Base-by-base conservation (phyloP, 2,329 filamentous ascomycete species). In the Colletotrichum coccodes region DNA sequence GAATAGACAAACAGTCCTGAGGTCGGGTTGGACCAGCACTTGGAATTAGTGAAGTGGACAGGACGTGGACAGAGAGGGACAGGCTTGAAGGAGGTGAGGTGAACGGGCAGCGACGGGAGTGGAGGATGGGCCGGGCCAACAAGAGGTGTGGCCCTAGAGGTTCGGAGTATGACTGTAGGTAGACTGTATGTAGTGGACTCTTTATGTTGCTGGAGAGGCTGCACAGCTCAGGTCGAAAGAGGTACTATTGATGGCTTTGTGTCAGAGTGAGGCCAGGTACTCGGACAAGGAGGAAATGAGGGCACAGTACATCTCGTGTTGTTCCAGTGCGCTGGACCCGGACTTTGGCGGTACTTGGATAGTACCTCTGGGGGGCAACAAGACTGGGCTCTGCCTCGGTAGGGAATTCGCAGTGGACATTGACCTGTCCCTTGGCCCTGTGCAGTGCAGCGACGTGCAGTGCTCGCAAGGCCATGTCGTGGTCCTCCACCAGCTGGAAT, bases 401-500 rank as follows among this genome's bases (percentile, higher is more conserved):
- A 21, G 42, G 23, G 21, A 38, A 28, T 38, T 23, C 36, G 23
- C n/a, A 32, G 8, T 32, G 34, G 26, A 32, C 18, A 34, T 23
- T 30, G n/a, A 30, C 49, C 30, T 57, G 36, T 36, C 32, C 32
- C 38, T 7, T 32, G 32, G n/a, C n/a, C n/a, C 9, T 16, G 28
- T 54, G 46, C 34, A 47, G 47, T 65, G 57, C 57, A 46, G 63
- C 8, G 57, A 30, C 42, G 49, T 8, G 52, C 52, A 16, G 18
- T 26, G 56, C 44, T 23, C 44, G 57, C 16, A 42, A 50, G 26
- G 57, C 50, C 58, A 49, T 47, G 64, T 47, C 38, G 59, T 58
- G 50, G 44, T 59, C 63, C 63, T 67, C 64, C 57, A 59, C 60
- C 53, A 53, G n/a, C 52, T 68, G 64, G 60, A 68, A 64, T 60